phyloP scores from a whole-genome alignment of 768 basidiomycete genomes.

The Favolaschia claudopus region DNA sequence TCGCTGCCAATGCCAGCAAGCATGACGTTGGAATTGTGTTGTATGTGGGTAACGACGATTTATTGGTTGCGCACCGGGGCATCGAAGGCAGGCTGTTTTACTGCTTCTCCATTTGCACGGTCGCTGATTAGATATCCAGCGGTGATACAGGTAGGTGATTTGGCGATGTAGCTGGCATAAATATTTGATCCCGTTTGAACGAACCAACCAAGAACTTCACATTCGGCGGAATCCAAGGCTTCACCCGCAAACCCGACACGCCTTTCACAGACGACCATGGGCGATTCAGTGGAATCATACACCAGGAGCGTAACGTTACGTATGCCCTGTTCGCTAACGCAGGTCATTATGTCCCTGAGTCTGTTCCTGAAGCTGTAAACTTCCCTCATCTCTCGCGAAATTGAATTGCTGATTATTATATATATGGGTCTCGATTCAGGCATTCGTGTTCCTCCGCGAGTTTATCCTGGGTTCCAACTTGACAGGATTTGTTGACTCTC shows the following conservation, averaged over 20 bases:
- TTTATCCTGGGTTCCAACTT: conserved; percentile 54
- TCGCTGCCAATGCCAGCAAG: conserved; percentile 52
- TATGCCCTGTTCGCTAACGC: conserved; percentile 18
- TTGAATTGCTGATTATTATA: background rate
- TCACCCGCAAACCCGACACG: conserved; percentile 53
- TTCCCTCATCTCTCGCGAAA: conserved; percentile 1
- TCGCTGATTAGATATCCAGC: conserved; percentile 30
- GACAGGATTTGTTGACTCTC: conserved; percentile 47
- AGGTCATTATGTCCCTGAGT: conserved; percentile 19
- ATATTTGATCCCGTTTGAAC: no score
- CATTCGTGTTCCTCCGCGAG: conserved; percentile 51
- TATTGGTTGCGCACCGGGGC: conserved; percentile 52
- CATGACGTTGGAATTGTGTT: conserved; percentile 45
- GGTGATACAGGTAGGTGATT: conserved; percentile 44
- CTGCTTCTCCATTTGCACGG: background rate
- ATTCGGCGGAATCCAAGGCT: conserved; percentile 61
- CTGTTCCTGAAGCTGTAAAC: conserved; percentile 9
- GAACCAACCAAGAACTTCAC: conserved; percentile 63
- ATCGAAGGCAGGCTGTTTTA: conserved; percentile 43
- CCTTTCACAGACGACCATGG: conserved; percentile 54
- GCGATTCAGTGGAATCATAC: conserved; percentile 53
- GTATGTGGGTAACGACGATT: conserved; percentile 61
- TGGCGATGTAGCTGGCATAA: no score
- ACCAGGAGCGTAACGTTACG: conserved; percentile 57
- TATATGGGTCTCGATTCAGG: conserved; percentile 40